These are phyloP conservation scores for Cicer yamashitae DNA, from an alignment of 306 rosid species.

Conservation along the genomic window DNA sequence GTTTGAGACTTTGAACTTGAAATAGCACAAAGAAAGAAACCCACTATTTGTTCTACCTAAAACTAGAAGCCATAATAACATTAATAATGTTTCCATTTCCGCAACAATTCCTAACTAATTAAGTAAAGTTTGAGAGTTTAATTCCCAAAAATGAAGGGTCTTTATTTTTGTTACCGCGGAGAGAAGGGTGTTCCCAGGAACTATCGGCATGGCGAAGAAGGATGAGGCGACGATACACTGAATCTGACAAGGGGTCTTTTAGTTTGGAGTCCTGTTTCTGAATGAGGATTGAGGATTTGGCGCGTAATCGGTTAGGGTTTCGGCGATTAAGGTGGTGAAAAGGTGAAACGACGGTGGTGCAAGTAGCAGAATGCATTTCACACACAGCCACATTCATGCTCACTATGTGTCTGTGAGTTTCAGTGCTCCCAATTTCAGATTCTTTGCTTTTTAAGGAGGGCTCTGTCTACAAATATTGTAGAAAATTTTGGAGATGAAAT, in stretches of 20 bases:
- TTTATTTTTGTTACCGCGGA: constrained; percentile 59
- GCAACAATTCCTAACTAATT: constrained; percentile 16
- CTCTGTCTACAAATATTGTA: no score
- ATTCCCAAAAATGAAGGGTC: neutral
- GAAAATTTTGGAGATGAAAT: no score
- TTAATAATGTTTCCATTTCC: neutral
- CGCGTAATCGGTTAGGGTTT: constrained; percentile 54
- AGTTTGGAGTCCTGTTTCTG: constrained; percentile 59
- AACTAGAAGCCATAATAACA: constrained; percentile 9
- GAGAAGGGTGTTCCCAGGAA: constrained; percentile 69
- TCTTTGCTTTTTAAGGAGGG: neutral
- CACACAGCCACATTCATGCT: constrained; percentile 36
- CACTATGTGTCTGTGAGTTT: neutral
- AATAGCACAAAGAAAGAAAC: constrained; percentile 12
- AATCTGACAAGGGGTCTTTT: constrained; percentile 51
- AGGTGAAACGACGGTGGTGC: constrained; percentile 26
- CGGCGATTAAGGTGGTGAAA: constrained; percentile 13
- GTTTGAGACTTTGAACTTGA: constrained; percentile 9
- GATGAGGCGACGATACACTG: constrained; percentile 86
- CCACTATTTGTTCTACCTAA: neutral
- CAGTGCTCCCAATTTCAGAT: neutral
- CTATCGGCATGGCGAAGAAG: constrained; percentile 91
- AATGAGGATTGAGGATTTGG: constrained; percentile 55
- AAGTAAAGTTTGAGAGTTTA: constrained; percentile 14
- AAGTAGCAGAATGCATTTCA: constrained; percentile 45